A percentile compares a stretch with the other conserved stretches of the same genome.
Conservation (phyloP, 2,329 filamentous ascomycete species). For the Diaporthe aspalathi region DNA sequence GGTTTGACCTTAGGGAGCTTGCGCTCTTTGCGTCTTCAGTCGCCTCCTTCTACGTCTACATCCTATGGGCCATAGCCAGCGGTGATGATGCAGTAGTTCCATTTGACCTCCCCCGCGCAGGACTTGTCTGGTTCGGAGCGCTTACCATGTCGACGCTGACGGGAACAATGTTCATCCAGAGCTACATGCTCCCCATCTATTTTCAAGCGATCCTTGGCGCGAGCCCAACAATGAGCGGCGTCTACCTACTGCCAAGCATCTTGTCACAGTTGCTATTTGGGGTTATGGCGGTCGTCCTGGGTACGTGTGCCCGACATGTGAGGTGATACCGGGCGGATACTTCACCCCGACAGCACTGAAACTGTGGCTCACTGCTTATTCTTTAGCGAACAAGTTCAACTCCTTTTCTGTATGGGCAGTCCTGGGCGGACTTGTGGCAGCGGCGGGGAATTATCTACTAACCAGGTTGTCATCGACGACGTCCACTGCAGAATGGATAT, state of each 20-base stretch:
- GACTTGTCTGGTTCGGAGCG: not conserved
- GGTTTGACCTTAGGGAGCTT: not conserved
- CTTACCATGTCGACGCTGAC: not conserved
- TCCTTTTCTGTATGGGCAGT: not conserved
- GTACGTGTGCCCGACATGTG: not conserved
- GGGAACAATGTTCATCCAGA: not conserved
- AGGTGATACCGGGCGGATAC: not conserved
- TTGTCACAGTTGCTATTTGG: not conserved
- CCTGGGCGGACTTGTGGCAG: not conserved
- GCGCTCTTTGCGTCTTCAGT: not conserved
- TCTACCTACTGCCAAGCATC: not conserved
- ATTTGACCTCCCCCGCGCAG: not conserved
- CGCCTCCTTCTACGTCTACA: not conserved
- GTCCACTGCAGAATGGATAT: not conserved
- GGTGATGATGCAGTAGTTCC: not conserved
- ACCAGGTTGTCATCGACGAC: not conserved
- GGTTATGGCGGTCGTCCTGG: not conserved
- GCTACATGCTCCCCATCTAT: not conserved
- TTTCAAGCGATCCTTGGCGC: not conserved
- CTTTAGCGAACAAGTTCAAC: not conserved
- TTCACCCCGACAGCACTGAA: not conserved
- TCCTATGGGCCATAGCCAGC: not conserved
- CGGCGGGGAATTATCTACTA: not conserved
- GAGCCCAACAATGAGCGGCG: not conserved
- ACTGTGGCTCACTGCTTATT: not conserved